phyloP scores from a whole-genome alignment of 192 early-diverging fungal species.

The Backusella westeae region DNA sequence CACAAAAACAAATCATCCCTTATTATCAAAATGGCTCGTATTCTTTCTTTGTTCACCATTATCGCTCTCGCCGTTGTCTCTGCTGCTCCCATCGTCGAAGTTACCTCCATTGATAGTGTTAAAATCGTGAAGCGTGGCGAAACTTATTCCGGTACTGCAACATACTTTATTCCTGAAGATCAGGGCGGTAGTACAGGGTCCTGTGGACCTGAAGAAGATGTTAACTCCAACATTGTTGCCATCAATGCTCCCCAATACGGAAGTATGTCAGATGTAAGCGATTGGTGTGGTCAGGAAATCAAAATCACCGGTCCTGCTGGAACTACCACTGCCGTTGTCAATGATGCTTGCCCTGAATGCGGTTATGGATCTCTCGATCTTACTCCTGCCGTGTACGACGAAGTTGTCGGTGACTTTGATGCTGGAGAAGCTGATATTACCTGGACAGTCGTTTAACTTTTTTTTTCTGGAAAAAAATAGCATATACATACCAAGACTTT shows the following conservation, averaged over 20 bases:
- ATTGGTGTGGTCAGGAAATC: slow-evolving; percentile 26
- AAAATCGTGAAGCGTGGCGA: not conserved
- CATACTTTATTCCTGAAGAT: slow-evolving; percentile 27
- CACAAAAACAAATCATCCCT: not conserved
- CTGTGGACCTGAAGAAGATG: slow-evolving; percentile 21
- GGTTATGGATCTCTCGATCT: slow-evolving; percentile 51
- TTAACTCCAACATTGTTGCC: slow-evolving; percentile 20
- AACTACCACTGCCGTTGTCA: slow-evolving; percentile 45
- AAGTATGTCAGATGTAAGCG: slow-evolving; percentile 17
- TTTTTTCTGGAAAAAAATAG: not conserved
- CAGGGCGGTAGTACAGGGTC: slow-evolving; percentile 24
- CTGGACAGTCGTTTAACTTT: slow-evolving; percentile 44
- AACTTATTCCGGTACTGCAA: slow-evolving; percentile 18
- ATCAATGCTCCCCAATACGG: slow-evolving; percentile 28
- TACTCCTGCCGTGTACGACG: slow-evolving; percentile 38
- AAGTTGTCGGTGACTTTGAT: slow-evolving; percentile 37
- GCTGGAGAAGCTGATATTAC: slow-evolving; percentile 47
- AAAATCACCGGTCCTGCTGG: slow-evolving; percentile 33
- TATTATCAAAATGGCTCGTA: not conserved
- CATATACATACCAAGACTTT: not conserved
- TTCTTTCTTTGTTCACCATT: slow-evolving; percentile 12
- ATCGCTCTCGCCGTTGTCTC: slow-evolving; percentile 12
- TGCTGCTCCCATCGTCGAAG: not conserved
- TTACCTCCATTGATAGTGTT: not conserved
- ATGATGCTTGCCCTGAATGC: slow-evolving; percentile 54